These are phyloP conservation scores for Paspalum vaginatum DNA, from an alignment of 176 grass and related monocot species.

Conservation along the genomic window DNA sequence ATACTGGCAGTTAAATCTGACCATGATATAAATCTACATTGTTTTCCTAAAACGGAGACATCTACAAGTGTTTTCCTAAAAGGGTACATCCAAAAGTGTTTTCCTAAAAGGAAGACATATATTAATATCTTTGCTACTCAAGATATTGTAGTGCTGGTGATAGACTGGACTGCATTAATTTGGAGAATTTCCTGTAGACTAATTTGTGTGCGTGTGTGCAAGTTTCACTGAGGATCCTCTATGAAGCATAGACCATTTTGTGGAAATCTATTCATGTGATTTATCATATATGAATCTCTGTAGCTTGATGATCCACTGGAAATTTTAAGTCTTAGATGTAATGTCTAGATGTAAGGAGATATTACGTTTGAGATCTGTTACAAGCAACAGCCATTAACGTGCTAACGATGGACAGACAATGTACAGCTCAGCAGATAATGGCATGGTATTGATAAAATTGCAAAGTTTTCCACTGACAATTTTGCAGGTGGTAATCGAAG, in stretches of 20 bases:
- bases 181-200: neutral
- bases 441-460: constrained; percentile 14
- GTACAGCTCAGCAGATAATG: neutral
- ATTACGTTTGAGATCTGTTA: neutral
- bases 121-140: neutral
- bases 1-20: neutral
- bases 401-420: neutral
- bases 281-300: neutral
- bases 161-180: neutral
- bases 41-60: neutral
- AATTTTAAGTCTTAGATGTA: neutral
- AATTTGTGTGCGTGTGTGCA: neutral
- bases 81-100: neutral
- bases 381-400: neutral
- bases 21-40: neutral
- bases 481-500: neutral
- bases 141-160: neutral
- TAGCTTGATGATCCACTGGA: neutral
- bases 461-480: neutral
- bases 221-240: neutral
- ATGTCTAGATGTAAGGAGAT: constrained; percentile 7
- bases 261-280: neutral
- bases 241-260: neutral
- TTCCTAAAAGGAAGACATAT: neutral
- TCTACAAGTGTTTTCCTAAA: neutral